Base-by-base conservation (phyloP, 345 rosid species). In the Adansonia digitata region DNA sequence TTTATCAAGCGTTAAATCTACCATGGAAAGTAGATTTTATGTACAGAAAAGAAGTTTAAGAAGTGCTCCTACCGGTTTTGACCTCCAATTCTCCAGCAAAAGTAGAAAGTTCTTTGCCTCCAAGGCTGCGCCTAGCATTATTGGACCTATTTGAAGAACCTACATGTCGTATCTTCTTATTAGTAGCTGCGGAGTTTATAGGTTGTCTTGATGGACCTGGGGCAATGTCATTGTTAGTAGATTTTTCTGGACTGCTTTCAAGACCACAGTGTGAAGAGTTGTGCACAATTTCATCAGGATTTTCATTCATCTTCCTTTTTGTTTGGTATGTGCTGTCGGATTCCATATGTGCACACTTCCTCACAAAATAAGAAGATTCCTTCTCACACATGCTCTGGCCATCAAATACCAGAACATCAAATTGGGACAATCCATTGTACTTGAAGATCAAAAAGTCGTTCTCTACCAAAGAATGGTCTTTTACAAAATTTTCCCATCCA, bases 401-500 rank as follows among this genome's bases (percentile, higher is more conserved):
- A 65, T 90, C 86, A 55, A 94, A 87, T 69, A 87, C 71, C 65
- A 89, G 53, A 34, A 91, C 97, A 78, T 94, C 90, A 65, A 94
- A 91, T 48, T 82, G 82, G 26, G 95, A 90, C 15, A 76, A 78
- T 67, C 94, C 95, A 61, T 83, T 81, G 83, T 85, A 90, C 85
- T 80, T 89, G 63, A 94, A 91, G 78, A 90, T 75, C 87, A 94
- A 72, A 22, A 91, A 57, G 81, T 91, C 97, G 77, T 85, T 82
- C 85, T 85, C 88, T 70, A 77, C 39, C 73, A 94, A 84, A 14
- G 63, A 78, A 78, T 90, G 86, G 60, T 85, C 88, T 64, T 75
- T 80, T 26, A 81, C 89, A 80, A 91, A 91, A 61, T 82, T 86
- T 56, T 80, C 68, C 97, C 98, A 91, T 43, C 94, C 98, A 56